A percentile compares a stretch with the other conserved stretches of the same genome.
These are phyloP conservation scores for Adenanthera pavonina DNA, from an alignment of 306 rosid species.

Conservation along the genomic window DNA sequence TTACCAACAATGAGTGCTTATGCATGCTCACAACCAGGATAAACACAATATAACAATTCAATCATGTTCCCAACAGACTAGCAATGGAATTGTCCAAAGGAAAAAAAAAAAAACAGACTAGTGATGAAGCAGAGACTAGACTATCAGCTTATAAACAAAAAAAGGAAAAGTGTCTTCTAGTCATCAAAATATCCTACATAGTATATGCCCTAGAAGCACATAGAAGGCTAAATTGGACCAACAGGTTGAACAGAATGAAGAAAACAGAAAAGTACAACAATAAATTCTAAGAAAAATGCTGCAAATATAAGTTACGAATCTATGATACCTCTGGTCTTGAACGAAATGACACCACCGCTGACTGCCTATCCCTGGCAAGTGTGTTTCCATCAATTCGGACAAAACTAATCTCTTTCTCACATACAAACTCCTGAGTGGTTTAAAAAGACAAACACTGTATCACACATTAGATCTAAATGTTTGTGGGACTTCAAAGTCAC, in stretches of 20 bases:
- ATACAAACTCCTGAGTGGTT: conserved; percentile 69
- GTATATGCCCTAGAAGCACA: conserved; percentile 1
- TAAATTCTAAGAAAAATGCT: conserved; percentile 20
- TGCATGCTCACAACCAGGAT: conserved; percentile 20
- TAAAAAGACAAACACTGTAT: conserved; percentile 30
- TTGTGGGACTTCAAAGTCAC: conserved; percentile 5
- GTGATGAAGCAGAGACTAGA: conserved; percentile 14
- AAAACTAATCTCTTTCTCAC: conserved; percentile 77
- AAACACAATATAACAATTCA: conserved; percentile 11
- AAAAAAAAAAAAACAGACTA: not conserved
- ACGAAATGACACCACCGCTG: conserved; percentile 75
- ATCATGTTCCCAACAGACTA: conserved; percentile 1
- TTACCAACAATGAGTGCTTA: not conserved
- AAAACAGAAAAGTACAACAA: not conserved
- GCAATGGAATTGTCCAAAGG: not conserved
- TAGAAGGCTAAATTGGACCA: not conserved
- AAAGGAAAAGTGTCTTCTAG: conserved; percentile 2
- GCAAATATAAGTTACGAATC: conserved; percentile 14
- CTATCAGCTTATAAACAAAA: not conserved
- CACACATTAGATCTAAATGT: conserved; percentile 18
- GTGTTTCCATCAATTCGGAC: conserved; percentile 95
- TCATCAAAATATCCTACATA: conserved; percentile 12
- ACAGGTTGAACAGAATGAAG: not conserved
- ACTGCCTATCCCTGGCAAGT: conserved; percentile 86
- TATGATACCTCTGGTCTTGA: conserved; percentile 68